Base-by-base conservation (phyloP, 345 rosid species). In the Pistacia integerrima region DNA sequence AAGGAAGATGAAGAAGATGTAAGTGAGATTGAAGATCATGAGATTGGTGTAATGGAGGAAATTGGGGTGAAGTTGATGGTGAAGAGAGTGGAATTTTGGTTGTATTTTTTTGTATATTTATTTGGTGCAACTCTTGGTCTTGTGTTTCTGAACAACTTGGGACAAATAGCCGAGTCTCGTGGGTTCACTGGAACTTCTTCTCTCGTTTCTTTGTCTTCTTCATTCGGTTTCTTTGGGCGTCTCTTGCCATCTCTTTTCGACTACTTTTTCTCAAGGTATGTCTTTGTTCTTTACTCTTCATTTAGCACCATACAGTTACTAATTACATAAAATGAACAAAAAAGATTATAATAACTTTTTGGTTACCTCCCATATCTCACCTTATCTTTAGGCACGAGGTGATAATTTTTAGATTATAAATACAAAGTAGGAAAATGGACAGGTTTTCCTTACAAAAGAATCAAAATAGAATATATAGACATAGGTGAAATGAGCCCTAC, bases 161-260 rank as follows among this genome's bases (percentile, higher is more conserved):
- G 99, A 76, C 99, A 96, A 80, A 90, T 93, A 44, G 85, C 97
- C 0, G 98, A 96, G 83, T 96, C 99, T 76, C 88, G 97, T 1
- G 89, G 97, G 20, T 84, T 74, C 44, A 55, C 84, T 0, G 82
- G 58, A 3, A 87, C 90, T 1, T 70, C 88, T 33, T 80, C 90
- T 18, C 84, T 96, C 17, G 98, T 96, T 65, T 84, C 97, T 8
- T 74, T 96, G 77, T 88, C 97, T 14, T 92, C 99, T 1, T 88
- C 98, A 0, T 96, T 92, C 11, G 86, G 93, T 2, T 96, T 96
- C 85, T 93, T 96, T 64, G 99, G 99, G 38, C 99, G 98, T 51
- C 91, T 96, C 78, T 30, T 92, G 18, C 99, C 98, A 7, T 96
- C 98, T 35, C 74, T 93, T 17, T 41, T 83, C 25, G 98, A 90